Evolutionary conservation across 225 moss, liverwort and hornwort species (phyloP), one percentile per base, ranked within the genome.

Genomic region (Polytrichum commune): DNA sequence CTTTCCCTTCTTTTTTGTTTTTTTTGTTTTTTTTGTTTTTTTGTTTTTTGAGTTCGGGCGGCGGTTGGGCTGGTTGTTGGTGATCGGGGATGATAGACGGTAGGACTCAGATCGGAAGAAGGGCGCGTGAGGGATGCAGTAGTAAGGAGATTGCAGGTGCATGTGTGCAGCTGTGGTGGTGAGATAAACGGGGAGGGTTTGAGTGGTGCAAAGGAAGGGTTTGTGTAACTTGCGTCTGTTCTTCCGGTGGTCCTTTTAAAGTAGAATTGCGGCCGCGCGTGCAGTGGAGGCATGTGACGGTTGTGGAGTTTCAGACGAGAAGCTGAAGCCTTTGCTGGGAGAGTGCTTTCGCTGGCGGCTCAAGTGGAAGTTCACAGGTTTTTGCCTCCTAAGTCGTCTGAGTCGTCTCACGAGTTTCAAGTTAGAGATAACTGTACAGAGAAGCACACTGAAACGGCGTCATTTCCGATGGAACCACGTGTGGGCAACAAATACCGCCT

Each of bases 401-500:
- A 77, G 78, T 83, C 77, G 26, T 72, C 66, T 46, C 61, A 68
- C 10, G 57, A 5, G 20, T 19, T 64, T 72, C 64, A 33, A 63
- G 69, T 69, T 19, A 73, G 73, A 30, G 67, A 74, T 53, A 67
- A 33, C 75, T 80, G 69, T 60, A 27, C 54, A 73, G 62, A 68
- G 72, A 24, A 30, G 26, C 64, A 18, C 70, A 61, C 76, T 67
- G 30, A 64, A 57, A 71, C 71, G 85, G 79, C 83, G 73, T 56
- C 61, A 66, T 76, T 83, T 75, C 78, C 79, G 73, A 96, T 93
- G 96, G 96, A 96, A 78, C 92, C 92, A 53, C 90, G 89, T 63
- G 90, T 96, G 72, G 93, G 92, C 35, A 96, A 93, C 86, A 92
- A 93, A 92, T 96, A 93, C 76, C 86, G 93, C 72, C 84, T 96